Conservation (phyloP, 331 rosid species). For the Acacia pycnantha region DNA sequence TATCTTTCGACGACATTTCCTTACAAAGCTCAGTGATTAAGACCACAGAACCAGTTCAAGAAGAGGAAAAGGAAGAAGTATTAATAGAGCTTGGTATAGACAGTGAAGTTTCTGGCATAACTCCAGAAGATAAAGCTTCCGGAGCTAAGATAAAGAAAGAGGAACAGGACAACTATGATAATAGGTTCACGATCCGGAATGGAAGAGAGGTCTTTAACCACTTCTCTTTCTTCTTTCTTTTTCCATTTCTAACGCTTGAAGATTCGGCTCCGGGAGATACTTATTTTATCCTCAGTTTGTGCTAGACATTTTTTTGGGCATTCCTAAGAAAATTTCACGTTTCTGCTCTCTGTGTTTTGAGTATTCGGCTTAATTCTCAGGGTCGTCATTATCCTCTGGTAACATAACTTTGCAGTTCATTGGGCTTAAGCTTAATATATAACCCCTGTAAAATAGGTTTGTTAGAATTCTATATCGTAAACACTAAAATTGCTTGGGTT, state of each 20-base stretch:
- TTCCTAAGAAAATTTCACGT: not conserved
- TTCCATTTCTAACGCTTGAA: not conserved
- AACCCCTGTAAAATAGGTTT: not conserved
- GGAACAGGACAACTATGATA: slow-evolving; percentile 39
- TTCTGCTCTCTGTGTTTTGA: not conserved
- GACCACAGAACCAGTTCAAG: slow-evolving; percentile 7
- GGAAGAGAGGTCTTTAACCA: slow-evolving; percentile 69
- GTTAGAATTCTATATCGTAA: not conserved
- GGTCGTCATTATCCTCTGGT: slow-evolving; percentile 3
- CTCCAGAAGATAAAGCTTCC: slow-evolving; percentile 32
- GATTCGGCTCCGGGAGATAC: not conserved
- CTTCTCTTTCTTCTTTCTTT: not conserved
- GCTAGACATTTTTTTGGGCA: not conserved
- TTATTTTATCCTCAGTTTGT: not conserved
- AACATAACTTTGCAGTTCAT: not conserved
- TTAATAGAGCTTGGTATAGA: slow-evolving; percentile 10
- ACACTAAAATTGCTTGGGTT: not conserved
- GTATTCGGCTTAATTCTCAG: not conserved
- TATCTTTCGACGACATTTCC: slow-evolving; percentile 38
- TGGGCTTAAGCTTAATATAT: not conserved
- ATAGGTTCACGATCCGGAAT: slow-evolving; percentile 78
- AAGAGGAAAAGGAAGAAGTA: slow-evolving; percentile 1
- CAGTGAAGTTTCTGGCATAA: slow-evolving; percentile 25
- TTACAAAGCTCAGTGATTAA: slow-evolving; percentile 15
- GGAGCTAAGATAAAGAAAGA: slow-evolving; percentile 54